Percentiles rank a stretch among this genome's conserved stretches.
phyloP scores from a whole-genome alignment of 2,329 filamentous ascomycete genomes.

The Chaetomiaceae sp. region DNA sequence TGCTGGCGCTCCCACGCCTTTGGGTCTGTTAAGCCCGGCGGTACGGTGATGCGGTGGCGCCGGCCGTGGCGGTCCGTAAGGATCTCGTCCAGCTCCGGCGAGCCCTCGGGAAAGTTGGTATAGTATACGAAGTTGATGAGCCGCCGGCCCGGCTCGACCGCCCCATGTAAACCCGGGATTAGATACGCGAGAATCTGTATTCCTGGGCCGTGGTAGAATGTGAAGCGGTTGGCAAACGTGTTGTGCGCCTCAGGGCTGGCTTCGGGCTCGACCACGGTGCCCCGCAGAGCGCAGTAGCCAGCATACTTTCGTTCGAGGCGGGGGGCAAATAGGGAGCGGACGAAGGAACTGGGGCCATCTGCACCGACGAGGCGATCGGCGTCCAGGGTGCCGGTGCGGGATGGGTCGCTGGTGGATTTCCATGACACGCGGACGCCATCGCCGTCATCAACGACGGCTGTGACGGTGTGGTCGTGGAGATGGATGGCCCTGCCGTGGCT shows the following conservation, averaged over 20 bases:
- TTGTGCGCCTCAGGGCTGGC: conserved; percentile 33
- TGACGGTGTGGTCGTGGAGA: conserved; percentile 34
- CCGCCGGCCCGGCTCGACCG: conserved; percentile 35
- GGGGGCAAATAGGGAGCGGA: conserved; percentile 34
- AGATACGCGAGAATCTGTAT: conserved; percentile 41
- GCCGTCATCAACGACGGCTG: conserved; percentile 27
- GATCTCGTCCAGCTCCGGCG: conserved; percentile 31
- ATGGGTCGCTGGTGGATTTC: conserved; percentile 32
- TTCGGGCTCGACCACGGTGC: conserved; percentile 38
- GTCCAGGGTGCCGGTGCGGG: conserved; percentile 25
- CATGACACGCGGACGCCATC: conserved; percentile 31
- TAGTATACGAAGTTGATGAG: conserved; percentile 47
- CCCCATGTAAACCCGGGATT: conserved; percentile 39
- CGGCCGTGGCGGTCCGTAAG: conserved; percentile 34
- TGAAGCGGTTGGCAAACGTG: conserved; percentile 37
- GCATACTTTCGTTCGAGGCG: conserved; percentile 32
- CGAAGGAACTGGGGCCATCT: conserved; percentile 40
- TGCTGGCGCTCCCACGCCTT: conserved; percentile 36
- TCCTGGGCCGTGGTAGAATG: conserved; percentile 37
- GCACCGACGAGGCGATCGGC: conserved; percentile 41
- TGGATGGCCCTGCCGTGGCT: conserved; percentile 31
- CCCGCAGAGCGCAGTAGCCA: conserved; percentile 41
- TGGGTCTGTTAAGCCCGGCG: conserved; percentile 33
- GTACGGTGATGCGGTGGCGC: conserved; percentile 35
- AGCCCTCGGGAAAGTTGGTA: conserved; percentile 36